Evolutionary conservation across 2,329 filamentous ascomycete species (phyloP).

Genomic region (Calonectria pseudoreteaudii): DNA sequence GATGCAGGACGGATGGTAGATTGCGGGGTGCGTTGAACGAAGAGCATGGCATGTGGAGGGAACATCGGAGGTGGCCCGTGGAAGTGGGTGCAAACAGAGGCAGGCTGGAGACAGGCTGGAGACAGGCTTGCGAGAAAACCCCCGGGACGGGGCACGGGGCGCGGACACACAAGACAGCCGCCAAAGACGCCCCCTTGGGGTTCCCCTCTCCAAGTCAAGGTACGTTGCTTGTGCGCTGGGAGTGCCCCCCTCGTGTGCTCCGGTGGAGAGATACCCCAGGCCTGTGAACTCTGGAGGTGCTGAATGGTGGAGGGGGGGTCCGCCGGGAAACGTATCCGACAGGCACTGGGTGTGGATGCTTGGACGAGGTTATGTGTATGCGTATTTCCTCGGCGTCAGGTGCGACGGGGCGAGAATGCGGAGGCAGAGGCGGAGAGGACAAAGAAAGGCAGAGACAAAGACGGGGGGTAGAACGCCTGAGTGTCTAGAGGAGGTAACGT

Average conservation of each 20-base stretch:
- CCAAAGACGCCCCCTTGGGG: constrained; percentile 34
- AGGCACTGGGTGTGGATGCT: background rate
- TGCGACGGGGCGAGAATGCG: constrained; percentile 11
- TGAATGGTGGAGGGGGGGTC: constrained; percentile 23
- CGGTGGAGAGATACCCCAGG: constrained; percentile 28
- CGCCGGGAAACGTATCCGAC: constrained; percentile 33
- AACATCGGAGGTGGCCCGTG: constrained; percentile 42
- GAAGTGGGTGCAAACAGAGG: constrained; percentile 27
- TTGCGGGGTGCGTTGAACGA: constrained; percentile 45
- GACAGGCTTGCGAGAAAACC: constrained; percentile 14
- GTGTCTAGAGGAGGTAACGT: constrained; percentile 6
- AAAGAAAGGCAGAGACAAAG: background rate
- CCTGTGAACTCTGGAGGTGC: constrained; percentile 20
- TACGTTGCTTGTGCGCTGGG: constrained; percentile 15
- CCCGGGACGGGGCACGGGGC: constrained; percentile 25
- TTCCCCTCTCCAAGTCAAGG: constrained; percentile 15
- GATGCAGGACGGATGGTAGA: constrained; percentile 41
- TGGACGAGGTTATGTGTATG: constrained; percentile 1
- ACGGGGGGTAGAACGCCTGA: background rate
- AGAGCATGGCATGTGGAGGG: constrained; percentile 43
- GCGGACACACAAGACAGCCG: constrained; percentile 35
- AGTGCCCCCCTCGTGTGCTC: constrained; percentile 39
- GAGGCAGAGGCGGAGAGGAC: background rate
- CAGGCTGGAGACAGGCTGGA: constrained; percentile 15
- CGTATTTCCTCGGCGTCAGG: constrained; percentile 20